Conservation (phyloP, 225 moss, liverwort and hornwort species). For the Marchantia polymorpha region DNA sequence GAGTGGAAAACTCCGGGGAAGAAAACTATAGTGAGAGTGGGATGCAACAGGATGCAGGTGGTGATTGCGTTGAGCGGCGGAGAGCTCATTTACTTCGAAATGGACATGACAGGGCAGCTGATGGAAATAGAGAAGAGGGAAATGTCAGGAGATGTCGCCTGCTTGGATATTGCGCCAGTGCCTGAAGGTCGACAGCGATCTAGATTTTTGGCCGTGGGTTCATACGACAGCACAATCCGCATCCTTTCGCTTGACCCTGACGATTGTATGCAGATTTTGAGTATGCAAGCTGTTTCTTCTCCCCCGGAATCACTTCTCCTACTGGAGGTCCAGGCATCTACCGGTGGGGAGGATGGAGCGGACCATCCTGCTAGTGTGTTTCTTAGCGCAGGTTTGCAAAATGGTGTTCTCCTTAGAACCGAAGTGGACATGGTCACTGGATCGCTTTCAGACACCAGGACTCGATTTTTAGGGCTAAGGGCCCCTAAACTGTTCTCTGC, state of each 20-base stretch:
- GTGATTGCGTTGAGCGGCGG: slow-evolving; percentile 97
- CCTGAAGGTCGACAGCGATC: slow-evolving; percentile 95
- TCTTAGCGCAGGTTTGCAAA: slow-evolving; percentile 94
- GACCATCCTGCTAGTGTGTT: slow-evolving; percentile 99
- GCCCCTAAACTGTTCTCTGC: slow-evolving; percentile 97
- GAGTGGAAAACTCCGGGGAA: slow-evolving; percentile 99
- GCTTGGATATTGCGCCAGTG: slow-evolving; percentile 98
- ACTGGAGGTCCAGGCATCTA: slow-evolving; percentile 91
- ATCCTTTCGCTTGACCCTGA: slow-evolving; percentile 92
- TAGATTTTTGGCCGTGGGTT: slow-evolving; percentile 92
- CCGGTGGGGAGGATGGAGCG: slow-evolving; percentile 96
- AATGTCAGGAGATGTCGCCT: slow-evolving; percentile 97
- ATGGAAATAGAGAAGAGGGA: slow-evolving; percentile 99
- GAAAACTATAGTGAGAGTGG: slow-evolving; percentile 92
- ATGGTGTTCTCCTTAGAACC: slow-evolving; percentile 90
- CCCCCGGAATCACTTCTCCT: slow-evolving; percentile 97
- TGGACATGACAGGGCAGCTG: slow-evolving; percentile 97
- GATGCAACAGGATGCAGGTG: slow-evolving; percentile 97
- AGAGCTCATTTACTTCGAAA: slow-evolving; percentile 96
- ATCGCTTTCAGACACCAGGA: slow-evolving; percentile 92
- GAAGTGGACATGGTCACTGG: slow-evolving; percentile 98
- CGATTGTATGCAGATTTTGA: slow-evolving; percentile 97
- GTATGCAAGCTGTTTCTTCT: slow-evolving; percentile 88
- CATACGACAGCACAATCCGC: slow-evolving; percentile 91
- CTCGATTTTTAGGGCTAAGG: slow-evolving; percentile 84